Percentiles rank a stretch among this genome's conserved stretches.
Evolutionary conservation across 768 basidiomycete genomes (phyloP).

Genomic region (Suillus ampliporus): DNA sequence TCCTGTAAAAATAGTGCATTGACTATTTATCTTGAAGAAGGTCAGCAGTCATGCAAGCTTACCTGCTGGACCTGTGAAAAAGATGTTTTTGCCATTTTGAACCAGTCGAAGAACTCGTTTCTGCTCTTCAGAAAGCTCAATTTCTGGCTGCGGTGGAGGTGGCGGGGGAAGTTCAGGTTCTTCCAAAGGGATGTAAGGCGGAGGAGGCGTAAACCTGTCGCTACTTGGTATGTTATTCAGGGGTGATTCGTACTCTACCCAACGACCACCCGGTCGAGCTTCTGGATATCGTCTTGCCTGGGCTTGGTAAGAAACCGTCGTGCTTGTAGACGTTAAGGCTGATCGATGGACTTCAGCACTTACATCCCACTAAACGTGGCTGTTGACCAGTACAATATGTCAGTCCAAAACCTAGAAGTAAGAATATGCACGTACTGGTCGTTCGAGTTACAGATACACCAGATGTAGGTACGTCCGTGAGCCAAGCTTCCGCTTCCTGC

Average conservation of each 20-base stretch:
- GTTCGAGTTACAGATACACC: constrained; percentile 13
- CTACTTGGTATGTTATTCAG: constrained; percentile 3
- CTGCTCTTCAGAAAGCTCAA: constrained; percentile 47
- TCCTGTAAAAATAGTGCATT: constrained; percentile 34
- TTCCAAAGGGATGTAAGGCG: neutral
- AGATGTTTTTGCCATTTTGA: constrained; percentile 60
- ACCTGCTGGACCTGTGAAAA: constrained; percentile 83
- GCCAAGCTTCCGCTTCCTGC: constrained; percentile 32
- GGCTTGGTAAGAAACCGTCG: neutral
- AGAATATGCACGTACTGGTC: constrained; percentile 26
- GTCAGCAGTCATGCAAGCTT: constrained; percentile 10
- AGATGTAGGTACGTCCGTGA: constrained; percentile 20
- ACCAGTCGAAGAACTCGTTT: constrained; percentile 48
- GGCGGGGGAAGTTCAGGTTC: constrained; percentile 5
- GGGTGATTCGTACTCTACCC: constrained; percentile 2
- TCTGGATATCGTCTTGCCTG: constrained; percentile 1
- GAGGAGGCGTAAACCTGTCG: constrained; percentile 3
- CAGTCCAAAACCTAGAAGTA: neutral
- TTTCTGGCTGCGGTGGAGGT: constrained; percentile 12
- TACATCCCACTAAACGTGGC: neutral
- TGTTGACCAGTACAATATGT: neutral
- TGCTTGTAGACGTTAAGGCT: constrained; percentile 12
- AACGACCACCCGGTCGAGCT: neutral
- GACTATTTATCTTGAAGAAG: neutral
- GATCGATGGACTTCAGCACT: neutral